These are phyloP conservation scores for Diaporthe capsici DNA, from an alignment of 2,329 filamentous ascomycete species.

Conservation along the genomic window DNA sequence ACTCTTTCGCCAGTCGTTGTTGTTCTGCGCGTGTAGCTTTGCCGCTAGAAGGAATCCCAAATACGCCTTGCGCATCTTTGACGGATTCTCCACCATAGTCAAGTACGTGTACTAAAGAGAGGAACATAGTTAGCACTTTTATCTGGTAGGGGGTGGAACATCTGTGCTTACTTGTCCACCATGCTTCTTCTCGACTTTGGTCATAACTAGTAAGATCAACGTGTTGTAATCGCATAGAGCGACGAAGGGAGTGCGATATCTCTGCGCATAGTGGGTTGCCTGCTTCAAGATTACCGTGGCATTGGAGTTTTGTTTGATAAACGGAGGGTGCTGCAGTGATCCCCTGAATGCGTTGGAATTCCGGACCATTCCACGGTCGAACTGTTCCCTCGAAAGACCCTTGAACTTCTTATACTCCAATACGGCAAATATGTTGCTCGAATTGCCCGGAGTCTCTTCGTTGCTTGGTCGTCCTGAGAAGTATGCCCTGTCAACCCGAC, in stretches of 20 bases:
- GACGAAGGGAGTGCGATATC: neutral
- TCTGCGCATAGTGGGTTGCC: neutral
- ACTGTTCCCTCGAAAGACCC: neutral
- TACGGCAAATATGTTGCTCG: neutral
- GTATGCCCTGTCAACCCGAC: neutral
- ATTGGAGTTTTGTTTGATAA: too few relatives aligned
- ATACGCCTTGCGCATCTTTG: neutral
- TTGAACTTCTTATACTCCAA: neutral
- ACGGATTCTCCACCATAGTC: neutral
- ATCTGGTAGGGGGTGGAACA: neutral
- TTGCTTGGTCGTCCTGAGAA: neutral
- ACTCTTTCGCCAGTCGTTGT: neutral
- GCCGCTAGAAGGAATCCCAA: neutral
- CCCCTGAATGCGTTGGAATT: too few relatives aligned
- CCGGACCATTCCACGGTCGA: neutral
- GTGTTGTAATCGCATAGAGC: neutral
- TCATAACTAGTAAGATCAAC: neutral
- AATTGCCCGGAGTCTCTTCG: neutral
- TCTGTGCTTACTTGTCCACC: neutral
- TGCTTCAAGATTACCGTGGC: neutral
- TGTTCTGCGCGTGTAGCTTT: neutral
- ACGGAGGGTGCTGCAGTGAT: too few relatives aligned
- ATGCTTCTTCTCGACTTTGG: neutral
- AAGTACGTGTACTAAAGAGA: neutral
- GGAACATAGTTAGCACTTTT: too few relatives aligned